Evolutionary conservation across 768 basidiomycete genomes (phyloP).

Genomic region (Leccinum broughii): DNA sequence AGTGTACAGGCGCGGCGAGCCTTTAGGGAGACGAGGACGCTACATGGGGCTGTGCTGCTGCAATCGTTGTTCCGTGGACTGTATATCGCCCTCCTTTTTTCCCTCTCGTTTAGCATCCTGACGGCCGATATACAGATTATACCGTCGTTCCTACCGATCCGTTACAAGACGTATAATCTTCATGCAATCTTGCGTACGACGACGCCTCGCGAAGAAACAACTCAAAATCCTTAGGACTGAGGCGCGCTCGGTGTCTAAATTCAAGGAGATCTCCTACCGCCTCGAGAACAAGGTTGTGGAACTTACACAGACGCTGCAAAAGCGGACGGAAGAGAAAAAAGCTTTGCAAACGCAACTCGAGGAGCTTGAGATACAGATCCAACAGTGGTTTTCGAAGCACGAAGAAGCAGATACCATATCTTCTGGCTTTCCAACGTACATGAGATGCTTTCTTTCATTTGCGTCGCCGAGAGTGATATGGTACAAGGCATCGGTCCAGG

Average conservation of each 20-base stretch:
- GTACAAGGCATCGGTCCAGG: slow-evolving; percentile 96
- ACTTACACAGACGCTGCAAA: slow-evolving; percentile 91
- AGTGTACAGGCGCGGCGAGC: slow-evolving; percentile 67
- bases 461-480: slow-evolving; percentile 98
- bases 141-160: slow-evolving; percentile 52
- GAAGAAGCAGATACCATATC: slow-evolving; percentile 83
- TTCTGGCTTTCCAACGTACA: slow-evolving; percentile 99
- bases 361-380: slow-evolving; percentile 82
- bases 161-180: slow-evolving; percentile 77
- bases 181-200: slow-evolving; percentile 89
- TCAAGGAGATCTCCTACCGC: slow-evolving; percentile 97
- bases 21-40: slow-evolving; percentile 55
- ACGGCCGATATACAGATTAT: slow-evolving; percentile 42
- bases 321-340: slow-evolving; percentile 88
- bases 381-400: slow-evolving; percentile 81
- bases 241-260: slow-evolving; percentile 95
- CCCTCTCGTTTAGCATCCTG: neutral
- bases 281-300: slow-evolving; percentile 99
- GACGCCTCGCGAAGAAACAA: slow-evolving; percentile 82
- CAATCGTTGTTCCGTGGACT: slow-evolving; percentile 88
- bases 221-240: slow-evolving; percentile 83
- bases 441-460: slow-evolving; percentile 98
- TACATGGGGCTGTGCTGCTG: slow-evolving; percentile 65
- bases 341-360: slow-evolving; percentile 72
- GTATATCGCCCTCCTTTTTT: slow-evolving; percentile 53